Percentiles rank a stretch among this genome's conserved stretches.
Evolutionary conservation across 306 rosid species (phyloP).

Genomic region (Vigna hirtella): DNA sequence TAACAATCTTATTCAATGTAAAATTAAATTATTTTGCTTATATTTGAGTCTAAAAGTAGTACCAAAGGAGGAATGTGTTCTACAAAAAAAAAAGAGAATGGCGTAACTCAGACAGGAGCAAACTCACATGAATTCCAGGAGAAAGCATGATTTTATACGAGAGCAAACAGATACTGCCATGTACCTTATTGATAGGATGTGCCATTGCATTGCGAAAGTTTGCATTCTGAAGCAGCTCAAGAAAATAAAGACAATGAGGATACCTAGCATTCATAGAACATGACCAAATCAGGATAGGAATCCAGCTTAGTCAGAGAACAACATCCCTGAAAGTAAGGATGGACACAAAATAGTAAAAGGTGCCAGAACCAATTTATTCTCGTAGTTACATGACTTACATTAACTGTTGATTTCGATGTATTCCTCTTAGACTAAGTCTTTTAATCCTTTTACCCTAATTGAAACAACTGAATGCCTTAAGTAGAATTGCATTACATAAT

Average conservation of each 20-base stretch:
- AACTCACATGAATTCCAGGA: slow-evolving; percentile 25
- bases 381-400: neutral
- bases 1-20: too few relatives aligned
- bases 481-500: slow-evolving; percentile 34
- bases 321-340: neutral
- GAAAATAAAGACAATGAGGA: slow-evolving; percentile 93
- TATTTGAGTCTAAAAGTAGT: too few relatives aligned
- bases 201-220: slow-evolving; percentile 97
- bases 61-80: neutral
- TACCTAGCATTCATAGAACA: slow-evolving; percentile 64
- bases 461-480: neutral
- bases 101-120: neutral
- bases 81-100: slow-evolving; percentile 20
- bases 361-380: slow-evolving; percentile 15
- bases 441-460: slow-evolving; percentile 15
- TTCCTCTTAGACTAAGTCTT: neutral
- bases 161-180: slow-evolving; percentile 13
- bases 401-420: slow-evolving; percentile 11
- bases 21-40: too few relatives aligned
- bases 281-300: slow-evolving; percentile 17
- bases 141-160: slow-evolving; percentile 9
- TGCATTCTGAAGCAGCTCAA: slow-evolving; percentile 91
- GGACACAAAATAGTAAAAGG: slow-evolving; percentile 9
- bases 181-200: slow-evolving; percentile 90
- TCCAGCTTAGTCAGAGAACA: slow-evolving; percentile 1